phyloP scores from a whole-genome alignment of 148 eudicot species.

The Fagopyrum esculentum region DNA sequence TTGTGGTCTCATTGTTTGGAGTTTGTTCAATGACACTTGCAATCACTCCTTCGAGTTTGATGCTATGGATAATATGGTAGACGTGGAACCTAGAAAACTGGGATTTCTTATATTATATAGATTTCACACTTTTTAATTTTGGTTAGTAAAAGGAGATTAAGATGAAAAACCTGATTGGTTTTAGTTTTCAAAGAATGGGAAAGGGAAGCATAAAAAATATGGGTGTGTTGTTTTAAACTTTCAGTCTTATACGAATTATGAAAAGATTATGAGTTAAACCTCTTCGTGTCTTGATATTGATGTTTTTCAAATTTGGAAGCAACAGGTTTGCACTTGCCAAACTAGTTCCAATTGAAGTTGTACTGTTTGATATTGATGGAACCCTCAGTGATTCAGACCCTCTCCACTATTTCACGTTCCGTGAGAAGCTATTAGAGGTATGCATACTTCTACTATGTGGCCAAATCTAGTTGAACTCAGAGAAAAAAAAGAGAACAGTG shows the following conservation, averaged over 20 bases:
- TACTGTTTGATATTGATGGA: constrained; percentile 85
- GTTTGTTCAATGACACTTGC: no score
- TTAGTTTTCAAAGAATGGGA: neutral
- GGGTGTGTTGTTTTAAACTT: neutral
- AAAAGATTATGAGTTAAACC: constrained; percentile 11
- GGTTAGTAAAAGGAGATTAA: neutral
- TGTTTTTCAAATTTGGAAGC: constrained; percentile 15
- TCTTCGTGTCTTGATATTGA: constrained; percentile 16
- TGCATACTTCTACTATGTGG: neutral
- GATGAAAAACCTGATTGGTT: neutral
- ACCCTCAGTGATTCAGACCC: constrained; percentile 97
- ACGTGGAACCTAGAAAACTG: neutral
- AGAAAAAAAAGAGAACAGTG: no score
- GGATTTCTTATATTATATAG: neutral
- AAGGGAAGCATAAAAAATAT: neutral
- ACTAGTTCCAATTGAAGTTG: constrained; percentile 78
- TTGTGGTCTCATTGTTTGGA: no score
- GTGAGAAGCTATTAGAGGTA: constrained; percentile 84
- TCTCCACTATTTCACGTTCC: constrained; percentile 65
- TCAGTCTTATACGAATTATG: neutral
- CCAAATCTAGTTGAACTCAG: no score
- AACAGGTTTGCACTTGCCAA: constrained; percentile 40
- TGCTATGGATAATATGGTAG: neutral
- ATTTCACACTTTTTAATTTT: neutral
- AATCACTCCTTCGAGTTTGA: no score